phyloP scores from a whole-genome alignment of 2,329 filamentous ascomycete species.

The Gaeumannomyces sp. region DNA sequence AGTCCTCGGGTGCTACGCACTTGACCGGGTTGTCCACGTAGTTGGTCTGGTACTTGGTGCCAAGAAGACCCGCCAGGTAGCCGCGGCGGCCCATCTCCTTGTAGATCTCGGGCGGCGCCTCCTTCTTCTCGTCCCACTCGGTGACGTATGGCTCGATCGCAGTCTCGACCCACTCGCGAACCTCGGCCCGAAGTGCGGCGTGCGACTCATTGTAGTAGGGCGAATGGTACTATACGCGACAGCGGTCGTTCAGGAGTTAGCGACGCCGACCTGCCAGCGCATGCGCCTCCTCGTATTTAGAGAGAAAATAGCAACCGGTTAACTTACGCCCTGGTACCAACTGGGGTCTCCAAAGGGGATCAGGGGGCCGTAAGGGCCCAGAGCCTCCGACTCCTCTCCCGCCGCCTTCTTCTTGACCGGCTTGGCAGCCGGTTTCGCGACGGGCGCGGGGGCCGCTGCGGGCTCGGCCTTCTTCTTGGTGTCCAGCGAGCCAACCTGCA shows the following conservation, averaged over 20 bases:
- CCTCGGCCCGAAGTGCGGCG: slow-evolving; percentile 80
- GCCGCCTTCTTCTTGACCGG: slow-evolving; percentile 27
- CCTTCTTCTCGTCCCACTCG: slow-evolving; percentile 95
- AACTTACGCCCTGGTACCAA: slow-evolving; percentile 87
- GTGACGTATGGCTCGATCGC: slow-evolving; percentile 87
- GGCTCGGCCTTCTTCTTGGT: slow-evolving; percentile 67
- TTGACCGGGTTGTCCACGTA: slow-evolving; percentile 66
- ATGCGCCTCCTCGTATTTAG: too few relatives aligned
- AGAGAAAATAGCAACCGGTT: slow-evolving; percentile 10
- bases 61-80: slow-evolving; percentile 88
- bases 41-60: slow-evolving; percentile 72
- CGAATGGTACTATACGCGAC: slow-evolving; percentile 72
- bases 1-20: slow-evolving; percentile 78
- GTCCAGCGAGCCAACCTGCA: slow-evolving; percentile 83
- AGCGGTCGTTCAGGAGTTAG: slow-evolving; percentile 2
- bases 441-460: slow-evolving; percentile 38
- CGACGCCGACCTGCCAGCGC: neutral
- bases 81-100: slow-evolving; percentile 91
- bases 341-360: slow-evolving; percentile 88
- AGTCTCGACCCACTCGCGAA: slow-evolving; percentile 84
- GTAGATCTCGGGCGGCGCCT: slow-evolving; percentile 83
- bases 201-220: slow-evolving; percentile 96
- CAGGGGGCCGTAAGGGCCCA: slow-evolving; percentile 79
- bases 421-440: slow-evolving; percentile 29
- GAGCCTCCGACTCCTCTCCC: slow-evolving; percentile 57